Evolutionary conservation across 2,329 filamentous ascomycete genomes (phyloP).

Genomic region (Cladosporium sp.): DNA sequence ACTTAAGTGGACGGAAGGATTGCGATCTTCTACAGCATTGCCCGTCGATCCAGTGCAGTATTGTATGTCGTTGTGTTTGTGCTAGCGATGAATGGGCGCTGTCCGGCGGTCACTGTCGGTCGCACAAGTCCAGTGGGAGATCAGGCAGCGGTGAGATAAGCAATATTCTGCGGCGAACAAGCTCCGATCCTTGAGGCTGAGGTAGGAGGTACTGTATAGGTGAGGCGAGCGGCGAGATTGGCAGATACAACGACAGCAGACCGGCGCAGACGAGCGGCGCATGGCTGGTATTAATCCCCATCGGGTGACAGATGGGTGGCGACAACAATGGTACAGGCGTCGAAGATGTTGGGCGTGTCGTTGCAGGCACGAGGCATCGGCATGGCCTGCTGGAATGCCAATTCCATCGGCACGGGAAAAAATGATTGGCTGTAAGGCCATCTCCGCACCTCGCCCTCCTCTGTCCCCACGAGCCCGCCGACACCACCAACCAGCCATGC

Average conservation of each 20-base stretch:
- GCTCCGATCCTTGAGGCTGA: neutral
- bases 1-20: neutral
- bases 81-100: neutral
- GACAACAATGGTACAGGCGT: neutral
- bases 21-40: neutral
- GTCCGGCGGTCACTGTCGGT: neutral
- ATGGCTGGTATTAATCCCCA: neutral
- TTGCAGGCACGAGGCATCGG: constrained; percentile 4
- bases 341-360: constrained; percentile 6
- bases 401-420: constrained; percentile 1
- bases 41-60: neutral
- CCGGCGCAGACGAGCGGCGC: neutral
- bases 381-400: constrained; percentile 5
- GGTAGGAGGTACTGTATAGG: neutral
- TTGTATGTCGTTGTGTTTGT: neutral
- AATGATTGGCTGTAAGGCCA: constrained; percentile 7
- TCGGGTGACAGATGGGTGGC: neutral
- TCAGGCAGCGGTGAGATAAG: neutral
- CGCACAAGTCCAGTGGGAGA: neutral
- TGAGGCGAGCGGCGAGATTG: neutral
- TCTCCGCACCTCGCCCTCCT: neutral
- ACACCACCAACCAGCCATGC: neutral
- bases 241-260: neutral
- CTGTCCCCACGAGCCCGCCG: neutral
- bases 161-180: neutral